Conservation (phyloP, 108 stramenopile genomes). For the Nannochloropsis salina region DNA sequence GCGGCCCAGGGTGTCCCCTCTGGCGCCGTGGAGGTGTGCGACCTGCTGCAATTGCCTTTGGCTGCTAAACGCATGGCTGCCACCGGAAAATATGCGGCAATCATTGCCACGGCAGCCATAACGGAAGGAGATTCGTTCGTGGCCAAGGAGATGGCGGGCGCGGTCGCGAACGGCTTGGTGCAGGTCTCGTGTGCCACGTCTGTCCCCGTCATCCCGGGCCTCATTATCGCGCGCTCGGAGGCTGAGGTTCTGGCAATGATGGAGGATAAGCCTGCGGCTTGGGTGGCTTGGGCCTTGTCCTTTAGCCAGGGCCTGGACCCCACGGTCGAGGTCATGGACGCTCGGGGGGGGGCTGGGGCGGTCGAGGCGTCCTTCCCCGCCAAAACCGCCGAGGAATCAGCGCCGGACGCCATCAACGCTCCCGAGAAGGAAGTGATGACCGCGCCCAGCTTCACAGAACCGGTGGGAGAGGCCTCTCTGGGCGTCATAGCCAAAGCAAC, state of each 20-base stretch:
- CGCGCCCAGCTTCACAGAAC: neutral
- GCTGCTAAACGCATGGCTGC: neutral
- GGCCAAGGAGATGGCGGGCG: conserved; percentile 4
- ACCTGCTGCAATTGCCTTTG: neutral
- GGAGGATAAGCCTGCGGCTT: neutral
- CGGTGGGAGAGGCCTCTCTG: neutral
- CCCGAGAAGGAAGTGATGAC: neutral
- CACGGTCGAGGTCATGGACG: neutral
- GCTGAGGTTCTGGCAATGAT: neutral
- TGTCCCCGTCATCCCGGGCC: neutral
- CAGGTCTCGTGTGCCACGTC: neutral
- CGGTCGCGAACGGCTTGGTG: neutral
- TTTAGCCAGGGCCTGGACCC: neutral
- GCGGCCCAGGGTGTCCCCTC: neutral
- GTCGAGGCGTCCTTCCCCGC: neutral
- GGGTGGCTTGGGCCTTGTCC: neutral
- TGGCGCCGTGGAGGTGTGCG: neutral
- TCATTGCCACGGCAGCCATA: neutral
- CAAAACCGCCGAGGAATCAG: neutral
- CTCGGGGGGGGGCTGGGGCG: neutral
- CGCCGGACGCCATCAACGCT: neutral
- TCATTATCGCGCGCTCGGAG: neutral
- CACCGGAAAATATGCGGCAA: neutral
- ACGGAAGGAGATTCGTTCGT: neutral
- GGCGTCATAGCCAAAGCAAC: neutral